Base-by-base conservation (phyloP, 352 stramenopile genomes). In the Pythium oligandrum region DNA sequence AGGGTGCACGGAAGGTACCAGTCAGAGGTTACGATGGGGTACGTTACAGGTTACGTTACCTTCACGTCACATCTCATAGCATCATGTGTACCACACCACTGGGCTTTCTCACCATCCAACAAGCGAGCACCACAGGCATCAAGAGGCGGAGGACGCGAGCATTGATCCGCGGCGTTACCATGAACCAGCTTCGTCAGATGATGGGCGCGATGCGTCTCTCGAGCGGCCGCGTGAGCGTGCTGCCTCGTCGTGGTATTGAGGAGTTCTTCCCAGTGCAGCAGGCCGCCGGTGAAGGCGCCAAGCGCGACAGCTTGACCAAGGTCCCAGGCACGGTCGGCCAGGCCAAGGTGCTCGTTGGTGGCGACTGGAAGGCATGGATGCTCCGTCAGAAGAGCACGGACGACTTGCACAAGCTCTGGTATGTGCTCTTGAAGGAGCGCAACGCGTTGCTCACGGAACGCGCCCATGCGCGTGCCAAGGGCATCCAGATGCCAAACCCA, bases 371-470 rank as follows among this genome's bases (percentile, higher is more conserved):
- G 57, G 96, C 88, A 31, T 92, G 81, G 72, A 97, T 99, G 84
- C 78, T 99, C 56, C 93, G 96, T 48, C 76, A 96, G 55, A 99
- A 99, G 73, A 97, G 84, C 71, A 98, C 96, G 50, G 93, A 99
- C 39, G 96, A 99, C 83, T 82, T 99, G 50, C 96, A 98, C 79
- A 98, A 98, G 76, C 84, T 99, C 36, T 99, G 96, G 96, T 98
- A 93, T 63, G 92, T 98, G 57, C 73, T 98, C 38, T 96, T 98
- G 57, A 98, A 98, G 78, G 96, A 99, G 74, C 88, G 89, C 56
- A 99, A 99, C 63, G 96, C 96, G 74, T 80, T 99, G 36, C 69
- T 98, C 52, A 98, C 96, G 11, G 96, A 99, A 72, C 75, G 83
- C 39, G 77, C 90, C 47, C 73, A 92, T 40, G 87, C 72, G 55